phyloP scores from a whole-genome alignment of 73 alveolate species.

The Stentor roeselii region DNA sequence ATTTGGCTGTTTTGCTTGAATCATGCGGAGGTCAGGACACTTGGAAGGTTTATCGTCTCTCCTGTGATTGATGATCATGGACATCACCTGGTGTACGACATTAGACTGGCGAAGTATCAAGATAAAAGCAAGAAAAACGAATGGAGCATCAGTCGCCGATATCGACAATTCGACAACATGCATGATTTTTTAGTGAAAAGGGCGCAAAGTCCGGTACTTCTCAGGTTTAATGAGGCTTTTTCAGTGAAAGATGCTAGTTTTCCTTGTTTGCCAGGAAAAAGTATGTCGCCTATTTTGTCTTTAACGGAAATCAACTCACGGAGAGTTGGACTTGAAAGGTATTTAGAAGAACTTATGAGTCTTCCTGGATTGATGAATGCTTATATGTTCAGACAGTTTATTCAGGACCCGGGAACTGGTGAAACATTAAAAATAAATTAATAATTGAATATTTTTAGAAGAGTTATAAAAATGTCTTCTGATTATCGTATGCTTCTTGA shows the following conservation, averaged over 20 bases:
- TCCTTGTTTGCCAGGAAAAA: neutral
- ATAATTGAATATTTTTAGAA: too few species aligned
- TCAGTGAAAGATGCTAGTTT: neutral
- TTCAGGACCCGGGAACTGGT: neutral
- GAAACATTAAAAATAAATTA: neutral
- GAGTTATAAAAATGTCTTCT: too few species aligned
- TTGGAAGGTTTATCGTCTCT: neutral
- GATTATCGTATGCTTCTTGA: too few species aligned
- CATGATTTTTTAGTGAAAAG: neutral
- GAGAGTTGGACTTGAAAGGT: neutral
- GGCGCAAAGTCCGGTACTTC: neutral
- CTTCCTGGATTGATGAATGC: slow-evolving; percentile 6
- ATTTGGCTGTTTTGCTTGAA: neutral
- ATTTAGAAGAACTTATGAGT: neutral
- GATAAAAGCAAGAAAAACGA: neutral
- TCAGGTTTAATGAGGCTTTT: neutral
- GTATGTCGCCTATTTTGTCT: neutral
- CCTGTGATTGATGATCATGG: neutral
- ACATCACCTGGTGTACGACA: neutral
- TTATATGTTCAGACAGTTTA: neutral
- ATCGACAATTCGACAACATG: neutral
- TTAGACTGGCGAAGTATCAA: neutral
- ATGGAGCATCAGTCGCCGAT: neutral
- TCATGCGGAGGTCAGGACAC: neutral
- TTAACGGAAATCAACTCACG: neutral